These are phyloP conservation scores for Geosmithia putterillii DNA, from an alignment of 2,329 filamentous ascomycete genomes.

Conservation along the genomic window DNA sequence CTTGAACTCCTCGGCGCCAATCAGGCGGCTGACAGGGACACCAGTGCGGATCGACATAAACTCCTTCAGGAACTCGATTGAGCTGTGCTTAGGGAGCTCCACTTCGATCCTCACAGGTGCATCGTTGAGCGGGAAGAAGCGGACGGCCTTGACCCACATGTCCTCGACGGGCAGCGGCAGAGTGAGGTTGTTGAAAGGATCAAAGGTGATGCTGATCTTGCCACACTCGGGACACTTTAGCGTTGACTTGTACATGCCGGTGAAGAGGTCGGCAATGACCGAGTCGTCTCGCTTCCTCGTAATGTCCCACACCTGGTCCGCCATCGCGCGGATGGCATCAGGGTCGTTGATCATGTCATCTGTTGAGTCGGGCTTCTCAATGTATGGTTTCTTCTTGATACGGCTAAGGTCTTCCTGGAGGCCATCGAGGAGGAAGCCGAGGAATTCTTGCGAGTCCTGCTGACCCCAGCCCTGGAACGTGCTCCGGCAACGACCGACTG, in stretches of 20 bases:
- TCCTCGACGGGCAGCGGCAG: conserved; percentile 81
- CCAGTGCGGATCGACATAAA: conserved; percentile 57
- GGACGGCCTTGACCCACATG: conserved; percentile 63
- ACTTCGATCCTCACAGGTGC: conserved; percentile 60
- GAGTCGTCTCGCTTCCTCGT: conserved; percentile 90
- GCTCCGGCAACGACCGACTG: conserved; percentile 68
- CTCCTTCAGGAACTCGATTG: conserved; percentile 56
- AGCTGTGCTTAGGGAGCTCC: conserved; percentile 68
- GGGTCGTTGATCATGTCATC: conserved; percentile 87
- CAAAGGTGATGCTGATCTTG: conserved; percentile 97
- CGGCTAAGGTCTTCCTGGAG: conserved; percentile 92
- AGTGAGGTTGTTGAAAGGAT: conserved; percentile 91
- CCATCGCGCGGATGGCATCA: conserved; percentile 70
- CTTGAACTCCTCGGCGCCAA: conserved; percentile 73
- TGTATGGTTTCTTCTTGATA: conserved; percentile 90
- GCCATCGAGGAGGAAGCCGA: conserved; percentile 88
- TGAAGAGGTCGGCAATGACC: conserved; percentile 89
- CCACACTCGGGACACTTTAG: conserved; percentile 81
- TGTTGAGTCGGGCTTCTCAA: conserved; percentile 93
- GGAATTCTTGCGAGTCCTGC: conserved; percentile 94
- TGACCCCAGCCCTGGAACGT: conserved; percentile 91
- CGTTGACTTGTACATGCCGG: conserved; percentile 96
- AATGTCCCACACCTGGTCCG: conserved; percentile 80
- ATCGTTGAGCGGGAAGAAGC: conserved; percentile 66
- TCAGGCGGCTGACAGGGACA: conserved; percentile 52